Evolutionary conservation across 768 basidiomycete genomes (phyloP), one percentile per base, ranked within the genome.

Genomic region (Dacryopinax primogenitus): DNA sequence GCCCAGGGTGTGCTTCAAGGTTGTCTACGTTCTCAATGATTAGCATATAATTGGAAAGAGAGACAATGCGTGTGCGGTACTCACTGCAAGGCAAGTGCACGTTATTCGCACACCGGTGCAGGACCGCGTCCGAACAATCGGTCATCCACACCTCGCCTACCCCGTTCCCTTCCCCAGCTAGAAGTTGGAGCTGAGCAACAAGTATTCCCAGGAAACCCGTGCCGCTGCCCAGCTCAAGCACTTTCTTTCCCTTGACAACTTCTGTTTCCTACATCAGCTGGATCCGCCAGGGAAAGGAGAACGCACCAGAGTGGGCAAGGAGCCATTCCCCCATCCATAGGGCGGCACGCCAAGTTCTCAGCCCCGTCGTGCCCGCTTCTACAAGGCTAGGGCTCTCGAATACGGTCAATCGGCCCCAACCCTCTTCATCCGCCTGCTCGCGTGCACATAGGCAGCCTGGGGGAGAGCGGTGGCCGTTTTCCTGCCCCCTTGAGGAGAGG

Each of bases 321-420:
- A 91, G 76, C 69, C 83, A 85, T 61, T 85, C 80, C 0, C 84
- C 83, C 21, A 91, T 76, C 33, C 81, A 76, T 45, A 86, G 80
- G 68, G 87, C 86, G 3, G 90, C 87, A 32, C 79, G 77, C 90
- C 90, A 92, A 6, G 89, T 92, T 64, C 86, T 79, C 61, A 91
- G 74, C 13, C 90, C 88, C 0, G 88, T 91, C 0, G 88, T 91
- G 0, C 90, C 89, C 41, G 78, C 77, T 72, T 90, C 88, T 32
- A 90, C 84, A 1, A 79, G 83, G 1, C 83, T 86, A 6, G 84
- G 82, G 0, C 89, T 89, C 74, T 92, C 89, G 9, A 86, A 74
- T 1, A 91, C 74, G 0, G 89, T 89, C 13, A 68, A 30, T 21
- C 51, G 12, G 51, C 51, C 51, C 51, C 51, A 58, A 13, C 13